Evolutionary conservation across 495 filamentous ascomycete genomes (phyloP), one percentile per base, ranked within the genome.

Genomic region (Parathielavia appendiculata): DNA sequence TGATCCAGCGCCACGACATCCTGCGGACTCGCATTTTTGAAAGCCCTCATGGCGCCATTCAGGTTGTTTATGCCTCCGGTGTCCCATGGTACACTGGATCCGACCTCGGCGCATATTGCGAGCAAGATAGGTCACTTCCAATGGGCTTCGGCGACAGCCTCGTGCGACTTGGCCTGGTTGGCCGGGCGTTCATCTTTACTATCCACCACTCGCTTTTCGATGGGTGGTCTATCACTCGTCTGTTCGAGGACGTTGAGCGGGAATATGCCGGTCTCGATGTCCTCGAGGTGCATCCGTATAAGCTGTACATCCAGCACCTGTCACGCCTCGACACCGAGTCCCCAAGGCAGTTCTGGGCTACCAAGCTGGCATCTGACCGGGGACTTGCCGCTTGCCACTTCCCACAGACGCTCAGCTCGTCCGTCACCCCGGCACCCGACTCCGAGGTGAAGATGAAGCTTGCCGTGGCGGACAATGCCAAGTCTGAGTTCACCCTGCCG

Each of bases 271-370:
- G 43, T 1, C 54, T 48, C 22, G 54, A 47, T 6, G 26, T 30
- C 8, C 54, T 48, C n/a, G 35, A 36, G 8, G 5, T 26, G 9
- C 17, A 22, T 30, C 54, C 43, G 7, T 35, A 56, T 32, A 38
- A 63, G 30, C 71, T 71, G 52, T 75, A 79, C 46, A 76, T 79
- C 8, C 54, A 41, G 12, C 71, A 78, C 56, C 66, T 79, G 41
- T 68, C 71, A 1, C 11, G 26, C 12, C 32, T 46, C 14, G 54
- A 56, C 16, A 12, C 1, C 3, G 32, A 35, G 4, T 9, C 13
- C 1, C 30, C 54, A 20, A 48, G 48, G 11, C 5, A 22, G 13
- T 56, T 47, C 32, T 56, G 54, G 54, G 10, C 43, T 14, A n/a
- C 1, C 30, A 56, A 56, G 19, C 16, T 56, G n/a, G 22, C 43